phyloP scores from a whole-genome alignment of 139 green algal species.

The Coelastrella sp. region DNA sequence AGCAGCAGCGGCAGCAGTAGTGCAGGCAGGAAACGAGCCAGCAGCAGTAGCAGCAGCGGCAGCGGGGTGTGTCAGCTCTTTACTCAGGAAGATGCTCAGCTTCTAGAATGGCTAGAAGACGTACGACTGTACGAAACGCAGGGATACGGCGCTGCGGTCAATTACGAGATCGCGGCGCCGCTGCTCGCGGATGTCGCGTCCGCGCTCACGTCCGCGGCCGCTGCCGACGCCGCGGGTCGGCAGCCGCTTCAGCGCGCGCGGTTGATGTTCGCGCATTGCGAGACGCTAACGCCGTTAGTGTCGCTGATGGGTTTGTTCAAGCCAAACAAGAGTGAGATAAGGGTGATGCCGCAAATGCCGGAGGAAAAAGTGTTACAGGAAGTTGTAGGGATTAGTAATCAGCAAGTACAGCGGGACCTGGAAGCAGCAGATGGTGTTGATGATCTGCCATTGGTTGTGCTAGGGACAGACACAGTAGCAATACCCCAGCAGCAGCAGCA shows the following conservation, averaged over 20 bases:
- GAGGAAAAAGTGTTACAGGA: background rate
- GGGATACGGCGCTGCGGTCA: constrained; percentile 55
- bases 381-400: background rate
- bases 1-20: no score
- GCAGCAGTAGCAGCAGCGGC: constrained; percentile 25
- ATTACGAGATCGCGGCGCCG: constrained; percentile 45
- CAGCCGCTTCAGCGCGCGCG: constrained; percentile 21
- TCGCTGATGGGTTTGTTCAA: constrained; percentile 65
- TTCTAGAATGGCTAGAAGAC: constrained; percentile 75
- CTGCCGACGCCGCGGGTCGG: background rate
- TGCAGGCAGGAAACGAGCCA: background rate
- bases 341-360: constrained; percentile 6
- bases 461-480: background rate
- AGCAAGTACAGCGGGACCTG: constrained; percentile 14
- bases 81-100: constrained; percentile 9
- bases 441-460: background rate
- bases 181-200: constrained; percentile 22
- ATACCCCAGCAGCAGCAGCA: constrained; percentile 28
- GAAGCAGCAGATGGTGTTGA: background rate
- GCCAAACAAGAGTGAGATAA: background rate
- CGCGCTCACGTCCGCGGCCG: background rate
- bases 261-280: constrained; percentile 71
- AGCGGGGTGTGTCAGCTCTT: constrained; percentile 33
- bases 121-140: constrained; percentile 65
- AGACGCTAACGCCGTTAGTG: constrained; percentile 67